A percentile compares a stretch with the other conserved stretches of the same genome.
phyloP scores from a whole-genome alignment of 2,329 filamentous ascomycete genomes.

The Thielaviopsis punctulata region DNA sequence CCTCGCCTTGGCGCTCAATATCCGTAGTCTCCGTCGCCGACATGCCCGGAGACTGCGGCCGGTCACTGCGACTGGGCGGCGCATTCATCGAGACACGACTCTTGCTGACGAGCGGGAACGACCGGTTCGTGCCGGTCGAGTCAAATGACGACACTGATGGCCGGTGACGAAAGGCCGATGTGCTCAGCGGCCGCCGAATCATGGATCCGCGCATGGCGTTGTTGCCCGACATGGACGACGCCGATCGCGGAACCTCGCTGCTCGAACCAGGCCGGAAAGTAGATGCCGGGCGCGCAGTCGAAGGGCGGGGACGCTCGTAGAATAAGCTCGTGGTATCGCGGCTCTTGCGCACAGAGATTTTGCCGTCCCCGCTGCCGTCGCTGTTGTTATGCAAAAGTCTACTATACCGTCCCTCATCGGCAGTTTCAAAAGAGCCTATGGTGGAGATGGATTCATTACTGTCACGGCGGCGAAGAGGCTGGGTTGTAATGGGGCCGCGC shows the following conservation, averaged over 20 bases:
- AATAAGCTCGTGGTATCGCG: conserved; percentile 16
- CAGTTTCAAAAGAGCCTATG: conserved; percentile 38
- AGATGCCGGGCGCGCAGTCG: conserved; percentile 1
- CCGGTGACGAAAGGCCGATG: conserved; percentile 26
- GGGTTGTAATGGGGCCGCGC: conserved; percentile 26
- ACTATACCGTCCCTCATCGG: conserved; percentile 31
- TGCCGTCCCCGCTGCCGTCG: conserved; percentile 12
- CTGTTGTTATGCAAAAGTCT: conserved; percentile 20
- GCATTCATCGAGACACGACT: conserved; percentile 22
- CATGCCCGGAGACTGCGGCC: conserved; percentile 21
- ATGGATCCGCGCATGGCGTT: conserved; percentile 14
- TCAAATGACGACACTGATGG: conserved; percentile 40
- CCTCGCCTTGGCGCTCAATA: conserved; percentile 28
- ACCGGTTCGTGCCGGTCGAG: conserved; percentile 41
- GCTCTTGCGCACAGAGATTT: conserved; percentile 15
- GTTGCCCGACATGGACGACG: conserved; percentile 8
- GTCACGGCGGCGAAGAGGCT: conserved; percentile 21
- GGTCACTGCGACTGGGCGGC: neutral
- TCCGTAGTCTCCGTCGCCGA: conserved; percentile 34
- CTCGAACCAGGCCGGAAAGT: conserved; percentile 3
- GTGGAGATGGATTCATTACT: conserved; percentile 35
- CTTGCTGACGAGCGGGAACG: conserved; percentile 40
- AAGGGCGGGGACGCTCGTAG: conserved; percentile 12
- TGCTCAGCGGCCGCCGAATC: conserved; percentile 27
- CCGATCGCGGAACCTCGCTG: conserved; percentile 7